These are phyloP conservation scores for Metschnikowia shivogae DNA, from an alignment of 805 yeast species.

Conservation along the genomic window DNA sequence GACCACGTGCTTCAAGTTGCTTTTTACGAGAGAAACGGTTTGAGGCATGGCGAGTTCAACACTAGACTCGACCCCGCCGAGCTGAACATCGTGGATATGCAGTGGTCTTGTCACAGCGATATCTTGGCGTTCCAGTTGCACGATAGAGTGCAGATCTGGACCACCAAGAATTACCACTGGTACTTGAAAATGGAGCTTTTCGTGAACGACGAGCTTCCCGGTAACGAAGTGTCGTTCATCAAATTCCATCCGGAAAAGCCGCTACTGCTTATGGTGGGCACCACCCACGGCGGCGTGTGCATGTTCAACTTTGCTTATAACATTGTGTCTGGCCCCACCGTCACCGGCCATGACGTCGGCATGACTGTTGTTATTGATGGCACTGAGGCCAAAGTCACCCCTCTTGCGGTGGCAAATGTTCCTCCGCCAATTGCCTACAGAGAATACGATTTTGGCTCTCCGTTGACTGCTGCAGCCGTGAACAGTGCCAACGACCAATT, in stretches of 20 bases:
- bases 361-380: slow-evolving; percentile 83
- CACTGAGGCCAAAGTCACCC: slow-evolving; percentile 63
- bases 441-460: slow-evolving; percentile 49
- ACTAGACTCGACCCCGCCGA: slow-evolving; percentile 52
- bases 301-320: slow-evolving; percentile 65
- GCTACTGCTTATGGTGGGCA: slow-evolving; percentile 64
- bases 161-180: slow-evolving; percentile 93
- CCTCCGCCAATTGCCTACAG: slow-evolving; percentile 92
- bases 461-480: slow-evolving; percentile 62
- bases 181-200: slow-evolving; percentile 77
- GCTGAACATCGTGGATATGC: slow-evolving; percentile 46
- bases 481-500: slow-evolving; percentile 53
- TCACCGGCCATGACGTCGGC: slow-evolving; percentile 69
- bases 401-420: slow-evolving; percentile 76
- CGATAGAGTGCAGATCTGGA: slow-evolving; percentile 79
- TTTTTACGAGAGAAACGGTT: slow-evolving; percentile 90
- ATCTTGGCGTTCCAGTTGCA: slow-evolving; percentile 63
- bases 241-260: slow-evolving; percentile 92
- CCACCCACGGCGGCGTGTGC: slow-evolving; percentile 43
- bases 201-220: slow-evolving; percentile 22
- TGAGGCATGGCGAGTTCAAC: slow-evolving; percentile 82
- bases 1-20: slow-evolving; percentile 50
- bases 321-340: slow-evolving; percentile 63
- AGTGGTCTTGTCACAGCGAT: slow-evolving; percentile 83
- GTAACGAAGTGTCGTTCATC: slow-evolving; percentile 37